A percentile compares a stretch with the other conserved stretches of the same genome.
These are phyloP conservation scores for Plantago major DNA, from an alignment of 257 asterid species.

Conservation along the genomic window DNA sequence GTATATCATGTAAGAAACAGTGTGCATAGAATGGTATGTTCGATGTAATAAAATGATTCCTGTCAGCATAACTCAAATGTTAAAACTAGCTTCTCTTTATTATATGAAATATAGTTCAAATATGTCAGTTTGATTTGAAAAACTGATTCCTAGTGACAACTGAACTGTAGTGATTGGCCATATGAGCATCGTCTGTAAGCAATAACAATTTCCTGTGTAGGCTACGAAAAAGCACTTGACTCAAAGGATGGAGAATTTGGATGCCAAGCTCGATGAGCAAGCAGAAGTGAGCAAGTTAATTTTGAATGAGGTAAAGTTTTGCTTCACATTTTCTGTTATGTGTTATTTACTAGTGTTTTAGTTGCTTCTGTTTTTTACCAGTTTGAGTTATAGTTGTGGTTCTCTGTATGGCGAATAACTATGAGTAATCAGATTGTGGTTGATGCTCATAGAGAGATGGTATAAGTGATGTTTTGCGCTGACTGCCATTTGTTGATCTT, in stretches of 20 bases:
- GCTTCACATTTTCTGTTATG: background rate
- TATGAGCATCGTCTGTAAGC: conserved; percentile 1
- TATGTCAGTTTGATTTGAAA: no score
- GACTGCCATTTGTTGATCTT: conserved; percentile 11
- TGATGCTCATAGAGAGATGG: conserved; percentile 7
- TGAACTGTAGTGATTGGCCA: no score
- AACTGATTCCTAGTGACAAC: no score
- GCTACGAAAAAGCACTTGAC: conserved; percentile 89
- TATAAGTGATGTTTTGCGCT: background rate
- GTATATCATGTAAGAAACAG: background rate
- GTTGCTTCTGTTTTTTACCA: background rate
- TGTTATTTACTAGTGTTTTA: background rate
- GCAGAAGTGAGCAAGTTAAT: conserved; percentile 71
- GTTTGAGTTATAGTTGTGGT: background rate
- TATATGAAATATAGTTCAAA: no score
- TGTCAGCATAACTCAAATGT: background rate
- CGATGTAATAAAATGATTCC: background rate
- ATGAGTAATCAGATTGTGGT: conserved; percentile 4
- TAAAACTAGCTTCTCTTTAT: background rate
- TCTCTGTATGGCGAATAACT: background rate
- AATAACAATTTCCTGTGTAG: conserved; percentile 29
- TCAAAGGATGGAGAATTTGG: conserved; percentile 89
- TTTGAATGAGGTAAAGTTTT: conserved; percentile 51
- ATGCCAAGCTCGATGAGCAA: conserved; percentile 88
- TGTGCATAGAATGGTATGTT: background rate